phyloP scores from a whole-genome alignment of 257 asterid species.

The Nicotiana attenuata region DNA sequence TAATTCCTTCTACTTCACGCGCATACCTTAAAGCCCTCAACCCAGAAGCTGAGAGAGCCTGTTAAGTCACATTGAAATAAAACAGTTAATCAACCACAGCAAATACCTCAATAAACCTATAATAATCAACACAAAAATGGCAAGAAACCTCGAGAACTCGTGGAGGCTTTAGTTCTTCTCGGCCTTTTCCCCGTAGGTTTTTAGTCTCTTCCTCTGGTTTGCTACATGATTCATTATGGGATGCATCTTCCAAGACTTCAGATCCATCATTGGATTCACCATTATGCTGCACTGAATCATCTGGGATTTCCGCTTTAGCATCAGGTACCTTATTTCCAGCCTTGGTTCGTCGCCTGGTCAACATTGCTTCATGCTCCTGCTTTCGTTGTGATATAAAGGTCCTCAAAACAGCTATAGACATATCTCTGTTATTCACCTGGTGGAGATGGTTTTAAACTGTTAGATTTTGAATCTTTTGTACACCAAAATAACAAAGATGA shows the following conservation, averaged over 20 bases:
- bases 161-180: slow-evolving; percentile 54
- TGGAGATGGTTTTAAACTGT: slow-evolving; percentile 12
- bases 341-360: slow-evolving; percentile 40
- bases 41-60: slow-evolving; percentile 98
- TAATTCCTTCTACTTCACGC: slow-evolving; percentile 85
- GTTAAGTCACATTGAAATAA: slow-evolving; percentile 11
- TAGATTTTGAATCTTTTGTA: slow-evolving; percentile 9
- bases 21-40: slow-evolving; percentile 94
- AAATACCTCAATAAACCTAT: background rate
- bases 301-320: slow-evolving; percentile 23
- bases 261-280: slow-evolving; percentile 42
- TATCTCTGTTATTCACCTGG: slow-evolving; percentile 93
- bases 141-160: slow-evolving; percentile 78
- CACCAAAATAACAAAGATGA: background rate
- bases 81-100: background rate
- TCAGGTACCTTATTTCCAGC: slow-evolving; percentile 33
- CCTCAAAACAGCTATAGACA: slow-evolving; percentile 95
- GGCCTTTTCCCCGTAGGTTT: slow-evolving; percentile 38
- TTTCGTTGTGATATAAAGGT: slow-evolving; percentile 57
- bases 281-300: slow-evolving; percentile 23
- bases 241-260: slow-evolving; percentile 33
- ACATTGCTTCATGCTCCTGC: slow-evolving; percentile 59
- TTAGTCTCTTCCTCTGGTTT: slow-evolving; percentile 29
- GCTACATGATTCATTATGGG: slow-evolving; percentile 37
- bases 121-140: slow-evolving; percentile 10